These are phyloP conservation scores for Penicillium decumbens DNA, from an alignment of 2,329 filamentous ascomycete species.

Conservation along the genomic window DNA sequence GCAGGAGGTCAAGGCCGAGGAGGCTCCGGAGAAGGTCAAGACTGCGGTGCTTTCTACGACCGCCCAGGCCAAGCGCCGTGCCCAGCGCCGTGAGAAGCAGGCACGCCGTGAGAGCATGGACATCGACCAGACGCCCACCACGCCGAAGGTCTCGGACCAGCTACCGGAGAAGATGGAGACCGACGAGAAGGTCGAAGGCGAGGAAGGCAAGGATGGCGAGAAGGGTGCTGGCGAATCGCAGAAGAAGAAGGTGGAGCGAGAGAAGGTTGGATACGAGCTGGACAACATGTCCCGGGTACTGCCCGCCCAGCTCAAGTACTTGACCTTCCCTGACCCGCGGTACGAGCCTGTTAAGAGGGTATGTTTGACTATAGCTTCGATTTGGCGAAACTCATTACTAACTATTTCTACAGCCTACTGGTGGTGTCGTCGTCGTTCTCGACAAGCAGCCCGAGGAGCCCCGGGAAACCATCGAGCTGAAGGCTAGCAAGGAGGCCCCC, in stretches of 20 bases:
- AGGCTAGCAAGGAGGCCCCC: constrained; percentile 68
- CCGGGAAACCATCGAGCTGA: constrained; percentile 81
- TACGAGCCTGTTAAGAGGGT: constrained; percentile 94
- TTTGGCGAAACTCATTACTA: constrained; percentile 32
- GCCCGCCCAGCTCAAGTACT: constrained; percentile 87
- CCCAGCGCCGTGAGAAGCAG: constrained; percentile 88
- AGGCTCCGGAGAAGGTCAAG: constrained; percentile 87
- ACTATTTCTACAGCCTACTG: constrained; percentile 65
- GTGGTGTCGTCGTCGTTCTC: constrained; percentile 84
- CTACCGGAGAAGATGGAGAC: constrained; percentile 82
- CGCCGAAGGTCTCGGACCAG: constrained; percentile 59
- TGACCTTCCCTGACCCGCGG: constrained; percentile 82
- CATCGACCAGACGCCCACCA: constrained; percentile 72
- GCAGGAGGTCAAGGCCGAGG: constrained; percentile 89
- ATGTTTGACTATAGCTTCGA: constrained; percentile 31
- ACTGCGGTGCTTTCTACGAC: constrained; percentile 95
- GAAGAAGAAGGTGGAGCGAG: constrained; percentile 91
- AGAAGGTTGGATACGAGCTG: constrained; percentile 93
- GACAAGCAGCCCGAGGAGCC: constrained; percentile 75
- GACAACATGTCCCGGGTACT: constrained; percentile 96
- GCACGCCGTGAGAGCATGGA: constrained; percentile 93
- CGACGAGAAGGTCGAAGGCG: constrained; percentile 58
- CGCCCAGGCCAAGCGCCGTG: constrained; percentile 90
- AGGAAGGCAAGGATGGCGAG: constrained; percentile 54
- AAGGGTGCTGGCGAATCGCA: constrained; percentile 56